phyloP scores from a whole-genome alignment of 306 rosid species.

The Castanospermum australe region DNA sequence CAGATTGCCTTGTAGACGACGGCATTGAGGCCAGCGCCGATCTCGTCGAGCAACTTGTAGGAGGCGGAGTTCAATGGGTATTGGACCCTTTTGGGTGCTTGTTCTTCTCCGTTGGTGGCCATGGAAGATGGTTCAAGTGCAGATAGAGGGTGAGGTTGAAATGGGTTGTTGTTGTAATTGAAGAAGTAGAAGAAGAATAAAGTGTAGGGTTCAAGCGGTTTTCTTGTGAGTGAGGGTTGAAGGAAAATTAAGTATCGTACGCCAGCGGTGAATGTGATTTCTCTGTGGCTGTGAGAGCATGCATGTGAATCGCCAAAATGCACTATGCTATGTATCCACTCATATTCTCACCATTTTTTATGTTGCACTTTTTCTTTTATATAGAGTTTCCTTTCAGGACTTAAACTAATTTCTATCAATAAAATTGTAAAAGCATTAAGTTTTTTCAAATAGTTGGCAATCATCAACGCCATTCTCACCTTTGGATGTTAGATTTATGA shows the following conservation, averaged over 20 bases:
- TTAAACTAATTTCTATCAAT: no score
- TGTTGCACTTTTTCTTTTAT: no score
- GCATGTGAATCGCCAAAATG: slow-evolving; percentile 42
- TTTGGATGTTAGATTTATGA: no score
- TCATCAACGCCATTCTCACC: no score
- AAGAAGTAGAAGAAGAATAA: neutral
- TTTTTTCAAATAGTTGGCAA: no score
- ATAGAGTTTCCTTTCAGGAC: no score
- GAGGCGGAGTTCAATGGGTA: slow-evolving; percentile 50
- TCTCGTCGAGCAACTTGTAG: slow-evolving; percentile 43
- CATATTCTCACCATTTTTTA: neutral
- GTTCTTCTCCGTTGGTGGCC: slow-evolving; percentile 24
- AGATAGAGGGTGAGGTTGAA: neutral
- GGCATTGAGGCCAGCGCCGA: slow-evolving; percentile 54
- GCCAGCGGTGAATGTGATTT: slow-evolving; percentile 32
- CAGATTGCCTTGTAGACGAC: slow-evolving; percentile 68
- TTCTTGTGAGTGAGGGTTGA: slow-evolving; percentile 55
- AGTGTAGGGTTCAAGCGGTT: slow-evolving; percentile 30
- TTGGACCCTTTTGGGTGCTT: slow-evolving; percentile 31
- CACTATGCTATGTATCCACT: neutral
- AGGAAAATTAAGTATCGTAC: slow-evolving; percentile 16
- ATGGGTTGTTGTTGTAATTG: neutral
- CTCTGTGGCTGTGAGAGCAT: slow-evolving; percentile 24
- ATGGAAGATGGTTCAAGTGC: neutral
- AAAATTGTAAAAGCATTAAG: no score